Conservation (phyloP, 2,329 filamentous ascomycete species). For the Fusarium sp. region DNA sequence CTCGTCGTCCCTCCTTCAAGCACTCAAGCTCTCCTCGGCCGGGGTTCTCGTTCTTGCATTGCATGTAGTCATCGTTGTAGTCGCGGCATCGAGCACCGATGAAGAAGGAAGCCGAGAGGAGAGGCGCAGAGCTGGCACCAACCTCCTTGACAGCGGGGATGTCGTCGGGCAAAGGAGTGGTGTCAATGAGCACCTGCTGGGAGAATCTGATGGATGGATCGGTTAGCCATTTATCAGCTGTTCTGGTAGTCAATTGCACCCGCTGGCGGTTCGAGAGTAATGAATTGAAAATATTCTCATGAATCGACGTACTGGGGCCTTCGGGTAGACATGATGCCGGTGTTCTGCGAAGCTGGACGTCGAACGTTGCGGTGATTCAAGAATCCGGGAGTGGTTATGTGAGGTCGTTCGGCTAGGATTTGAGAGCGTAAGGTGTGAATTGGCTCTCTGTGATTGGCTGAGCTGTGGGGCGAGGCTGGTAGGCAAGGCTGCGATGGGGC, state of each 20-base stretch:
- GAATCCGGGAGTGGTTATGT: slow-evolving; percentile 48
- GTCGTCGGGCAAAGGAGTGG: slow-evolving; percentile 90
- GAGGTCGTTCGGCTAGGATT: slow-evolving; percentile 53
- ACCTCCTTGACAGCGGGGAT: slow-evolving; percentile 96
- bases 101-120: slow-evolving; percentile 94
- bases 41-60: slow-evolving; percentile 96
- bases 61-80: slow-evolving; percentile 99
- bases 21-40: slow-evolving; percentile 94
- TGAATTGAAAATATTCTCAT: background rate
- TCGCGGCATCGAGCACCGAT: slow-evolving; percentile 95
- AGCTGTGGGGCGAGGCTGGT: slow-evolving; percentile 51
- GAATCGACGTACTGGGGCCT: slow-evolving; percentile 58
- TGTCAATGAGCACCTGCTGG: slow-evolving; percentile 93
- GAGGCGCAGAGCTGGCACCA: slow-evolving; percentile 90
- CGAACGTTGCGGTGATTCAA: slow-evolving; percentile 50
- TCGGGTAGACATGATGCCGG: slow-evolving; percentile 60
- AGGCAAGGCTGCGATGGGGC: slow-evolving; percentile 35
- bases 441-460: slow-evolving; percentile 57
- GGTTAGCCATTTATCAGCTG: slow-evolving; percentile 46
- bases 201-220: slow-evolving; percentile 80
- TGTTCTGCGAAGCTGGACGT: slow-evolving; percentile 49
- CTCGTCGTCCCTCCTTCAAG: slow-evolving; percentile 95
- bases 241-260: slow-evolving; percentile 44
- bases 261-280: slow-evolving; percentile 6
- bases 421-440: slow-evolving; percentile 59